These are phyloP conservation scores for Musa balbisiana DNA, from an alignment of 202 grass and related monocot genomes.

Conservation along the genomic window DNA sequence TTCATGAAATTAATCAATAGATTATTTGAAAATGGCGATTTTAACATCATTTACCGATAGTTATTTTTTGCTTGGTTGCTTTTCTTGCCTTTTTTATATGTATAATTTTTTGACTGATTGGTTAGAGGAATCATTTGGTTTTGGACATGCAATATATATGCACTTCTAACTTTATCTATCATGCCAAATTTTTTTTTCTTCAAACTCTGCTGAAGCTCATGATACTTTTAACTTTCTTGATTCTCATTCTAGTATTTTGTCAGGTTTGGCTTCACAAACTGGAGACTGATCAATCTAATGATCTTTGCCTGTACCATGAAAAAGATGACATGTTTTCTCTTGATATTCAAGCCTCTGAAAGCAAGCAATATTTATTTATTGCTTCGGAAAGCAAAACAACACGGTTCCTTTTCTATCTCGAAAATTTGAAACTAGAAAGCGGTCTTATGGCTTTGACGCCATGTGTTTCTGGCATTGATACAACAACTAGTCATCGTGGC, in stretches of 20 bases:
- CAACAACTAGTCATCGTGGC: constrained; percentile 69
- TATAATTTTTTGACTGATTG: not conserved
- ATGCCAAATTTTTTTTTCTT: not conserved
- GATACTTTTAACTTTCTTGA: constrained; percentile 1
- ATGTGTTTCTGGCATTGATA: constrained; percentile 66
- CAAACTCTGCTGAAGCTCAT: not conserved
- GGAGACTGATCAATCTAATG: constrained; percentile 54
- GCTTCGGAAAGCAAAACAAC: constrained; percentile 89
- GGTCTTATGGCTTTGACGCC: constrained; percentile 65
- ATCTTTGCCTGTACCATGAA: constrained; percentile 76
- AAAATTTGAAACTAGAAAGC: constrained; percentile 53
- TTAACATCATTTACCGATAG: not conserved
- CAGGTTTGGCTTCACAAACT: constrained; percentile 83
- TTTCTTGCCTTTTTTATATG: not conserved
- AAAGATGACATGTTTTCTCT: constrained; percentile 77
- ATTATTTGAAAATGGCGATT: not conserved
- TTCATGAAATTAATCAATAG: too few relatives aligned
- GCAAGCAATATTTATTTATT: constrained; percentile 87
- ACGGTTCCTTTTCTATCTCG: constrained; percentile 64
- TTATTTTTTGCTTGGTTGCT: not conserved
- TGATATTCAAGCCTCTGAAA: constrained; percentile 61
- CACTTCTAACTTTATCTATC: not conserved
- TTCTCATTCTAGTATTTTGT: constrained; percentile 20
- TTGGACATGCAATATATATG: not conserved
- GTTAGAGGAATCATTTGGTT: not conserved